Evolutionary conservation across 1,284 basidiomycete genomes (phyloP).

Genomic region (Trametes polyzona): DNA sequence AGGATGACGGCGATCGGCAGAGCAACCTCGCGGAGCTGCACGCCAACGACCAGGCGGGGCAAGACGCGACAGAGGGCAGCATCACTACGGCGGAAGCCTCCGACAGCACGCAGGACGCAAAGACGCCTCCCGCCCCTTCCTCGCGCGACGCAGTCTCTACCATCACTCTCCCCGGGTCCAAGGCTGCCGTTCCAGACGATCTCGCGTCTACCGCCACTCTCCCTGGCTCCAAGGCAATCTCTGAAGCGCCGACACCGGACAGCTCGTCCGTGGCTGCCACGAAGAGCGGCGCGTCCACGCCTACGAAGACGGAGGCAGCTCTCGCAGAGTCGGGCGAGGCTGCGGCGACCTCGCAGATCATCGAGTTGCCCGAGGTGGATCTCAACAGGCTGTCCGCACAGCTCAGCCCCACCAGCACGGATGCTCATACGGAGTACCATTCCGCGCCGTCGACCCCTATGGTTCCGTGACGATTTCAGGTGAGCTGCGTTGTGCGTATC

Average conservation of each 20-base stretch:
- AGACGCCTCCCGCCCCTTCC: slow-evolving; percentile 1
- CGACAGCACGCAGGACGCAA: slow-evolving; percentile 3
- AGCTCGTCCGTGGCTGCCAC: not conserved
- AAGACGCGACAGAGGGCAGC: slow-evolving; percentile 4
- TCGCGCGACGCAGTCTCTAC: not conserved
- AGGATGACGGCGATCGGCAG: slow-evolving; percentile 18
- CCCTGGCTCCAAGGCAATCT: slow-evolving; percentile 16
- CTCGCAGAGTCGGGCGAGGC: not conserved
- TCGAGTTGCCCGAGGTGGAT: not conserved
- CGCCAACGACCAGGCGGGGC: slow-evolving; percentile 1
- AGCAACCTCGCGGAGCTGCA: not conserved
- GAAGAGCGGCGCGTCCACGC: slow-evolving; percentile 20
- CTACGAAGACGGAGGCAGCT: slow-evolving; percentile 13
- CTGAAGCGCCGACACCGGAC: slow-evolving; percentile 17
- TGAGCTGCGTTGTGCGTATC: not conserved
- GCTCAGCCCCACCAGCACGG: slow-evolving; percentile 24
- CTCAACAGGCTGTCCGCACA: slow-evolving; percentile 5
- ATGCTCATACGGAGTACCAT: slow-evolving; percentile 28
- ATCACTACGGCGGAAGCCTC: not conserved
- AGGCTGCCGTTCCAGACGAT: slow-evolving; percentile 3
- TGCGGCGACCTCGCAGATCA: not conserved
- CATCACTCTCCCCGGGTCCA: slow-evolving; percentile 9
- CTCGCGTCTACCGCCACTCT: slow-evolving; percentile 14
- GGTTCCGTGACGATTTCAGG: slow-evolving; percentile 6
- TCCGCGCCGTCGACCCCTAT: slow-evolving; percentile 35